Conservation (phyloP, 148 eudicot species). For the Fagopyrum tataricum region DNA sequence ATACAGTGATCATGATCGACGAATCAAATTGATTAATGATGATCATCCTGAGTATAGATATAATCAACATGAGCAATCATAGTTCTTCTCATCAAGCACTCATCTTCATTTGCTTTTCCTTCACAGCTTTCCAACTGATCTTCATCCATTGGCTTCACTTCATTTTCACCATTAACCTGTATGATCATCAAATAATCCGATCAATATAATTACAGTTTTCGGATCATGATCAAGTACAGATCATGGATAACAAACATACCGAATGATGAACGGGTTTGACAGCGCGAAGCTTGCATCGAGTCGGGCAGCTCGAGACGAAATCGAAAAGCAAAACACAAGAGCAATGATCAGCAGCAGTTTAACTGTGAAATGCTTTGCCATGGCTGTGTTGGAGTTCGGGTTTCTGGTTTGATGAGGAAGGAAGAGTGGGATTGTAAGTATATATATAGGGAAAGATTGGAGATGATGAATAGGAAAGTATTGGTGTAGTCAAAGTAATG, state of each 20-base stretch:
- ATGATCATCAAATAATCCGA: neutral
- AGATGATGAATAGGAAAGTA: neutral
- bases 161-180: neutral
- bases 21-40: neutral
- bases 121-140: slow-evolving; percentile 22
- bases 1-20: too few relatives aligned
- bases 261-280: neutral
- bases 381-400: neutral
- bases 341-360: neutral
- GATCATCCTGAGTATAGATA: slow-evolving; percentile 26
- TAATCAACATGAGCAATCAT: slow-evolving; percentile 39
- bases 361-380: neutral
- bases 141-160: neutral
- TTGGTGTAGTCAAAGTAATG: neutral
- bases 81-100: slow-evolving; percentile 35
- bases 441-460: neutral
- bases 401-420: neutral
- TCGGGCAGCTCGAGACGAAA: neutral
- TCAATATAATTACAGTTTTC: neutral
- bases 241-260: neutral
- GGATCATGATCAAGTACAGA: neutral
- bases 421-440: neutral
- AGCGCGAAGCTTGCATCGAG: neutral
- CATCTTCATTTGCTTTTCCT: slow-evolving; percentile 23
- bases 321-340: neutral